These are phyloP conservation scores for Volvariella volvacea DNA, from an alignment of 1,284 basidiomycete genomes.

Conservation along the genomic window DNA sequence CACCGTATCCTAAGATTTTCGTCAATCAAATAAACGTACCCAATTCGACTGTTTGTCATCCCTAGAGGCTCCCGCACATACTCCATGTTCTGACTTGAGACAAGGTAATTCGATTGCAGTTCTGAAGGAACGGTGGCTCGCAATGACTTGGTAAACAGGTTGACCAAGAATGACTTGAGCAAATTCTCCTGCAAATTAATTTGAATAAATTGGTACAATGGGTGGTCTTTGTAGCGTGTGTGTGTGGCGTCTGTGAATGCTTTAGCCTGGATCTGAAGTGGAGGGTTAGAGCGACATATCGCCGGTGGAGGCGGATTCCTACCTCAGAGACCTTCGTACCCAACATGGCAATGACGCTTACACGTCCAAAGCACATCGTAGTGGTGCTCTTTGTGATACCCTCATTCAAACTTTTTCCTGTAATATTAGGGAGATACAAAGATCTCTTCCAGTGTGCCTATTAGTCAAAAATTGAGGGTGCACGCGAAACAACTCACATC, in stretches of 20 bases:
- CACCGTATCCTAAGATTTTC: conserved; percentile 82
- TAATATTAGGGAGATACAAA: conserved; percentile 87
- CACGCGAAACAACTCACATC: conserved; percentile 57
- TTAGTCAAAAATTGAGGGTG: not conserved
- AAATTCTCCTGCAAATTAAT: conserved; percentile 83
- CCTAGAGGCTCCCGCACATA: conserved; percentile 78
- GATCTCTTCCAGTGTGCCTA: conserved; percentile 69
- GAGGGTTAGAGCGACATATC: conserved; percentile 7
- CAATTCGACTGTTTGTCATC: conserved; percentile 87
- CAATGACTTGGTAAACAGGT: conserved; percentile 74
- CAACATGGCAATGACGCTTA: conserved; percentile 78
- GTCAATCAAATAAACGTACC: conserved; percentile 92
- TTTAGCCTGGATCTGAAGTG: conserved; percentile 68
- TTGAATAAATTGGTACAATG: conserved; percentile 78
- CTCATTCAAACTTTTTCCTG: conserved; percentile 60
- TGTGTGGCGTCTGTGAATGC: conserved; percentile 69
- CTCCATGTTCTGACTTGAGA: conserved; percentile 78
- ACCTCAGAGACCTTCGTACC: conserved; percentile 86
- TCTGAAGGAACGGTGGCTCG: conserved; percentile 58
- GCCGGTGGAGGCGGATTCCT: conserved; percentile 13
- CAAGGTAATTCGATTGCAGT: conserved; percentile 73
- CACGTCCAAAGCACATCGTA: conserved; percentile 66
- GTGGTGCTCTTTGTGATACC: conserved; percentile 70
- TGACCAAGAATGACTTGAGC: conserved; percentile 85
- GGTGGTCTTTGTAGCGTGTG: conserved; percentile 51